Evolutionary conservation across 169 alveolate species (phyloP).

Genomic region (Plasmodium gonderi): DNA sequence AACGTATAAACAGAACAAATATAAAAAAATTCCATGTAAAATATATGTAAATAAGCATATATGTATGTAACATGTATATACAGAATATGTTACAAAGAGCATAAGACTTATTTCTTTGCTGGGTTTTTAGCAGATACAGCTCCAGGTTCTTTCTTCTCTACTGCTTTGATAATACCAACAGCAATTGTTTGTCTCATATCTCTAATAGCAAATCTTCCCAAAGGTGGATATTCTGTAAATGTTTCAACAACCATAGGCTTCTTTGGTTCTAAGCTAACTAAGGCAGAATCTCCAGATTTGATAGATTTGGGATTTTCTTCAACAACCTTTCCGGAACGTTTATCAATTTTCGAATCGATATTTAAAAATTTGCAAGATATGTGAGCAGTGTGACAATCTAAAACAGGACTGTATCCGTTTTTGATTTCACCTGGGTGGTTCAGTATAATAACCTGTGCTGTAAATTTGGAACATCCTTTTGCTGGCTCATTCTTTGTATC

Average conservation of each 20-base stretch:
- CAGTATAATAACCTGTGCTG: constrained; percentile 96
- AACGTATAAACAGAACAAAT: background rate
- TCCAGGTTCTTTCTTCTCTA: constrained; percentile 95
- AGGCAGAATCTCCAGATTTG: constrained; percentile 98
- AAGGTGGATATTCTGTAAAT: constrained; percentile 97
- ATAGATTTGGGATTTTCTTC: constrained; percentile 97
- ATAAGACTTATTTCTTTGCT: constrained; percentile 14
- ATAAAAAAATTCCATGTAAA: background rate
- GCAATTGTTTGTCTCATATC: constrained; percentile 99
- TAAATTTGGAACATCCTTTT: constrained; percentile 94
- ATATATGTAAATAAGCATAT: background rate
- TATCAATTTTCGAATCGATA: constrained; percentile 94
- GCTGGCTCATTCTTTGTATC: constrained; percentile 98
- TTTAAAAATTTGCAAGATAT: constrained; percentile 97
- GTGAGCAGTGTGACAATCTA: constrained; percentile 98
- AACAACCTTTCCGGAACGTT: constrained; percentile 96
- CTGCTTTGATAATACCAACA: constrained; percentile 98
- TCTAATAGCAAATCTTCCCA: constrained; percentile 99
- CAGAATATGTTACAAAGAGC: background rate
- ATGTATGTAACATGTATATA: background rate
- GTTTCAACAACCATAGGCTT: constrained; percentile 97
- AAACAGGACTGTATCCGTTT: constrained; percentile 98
- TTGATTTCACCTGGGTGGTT: constrained; percentile 98
- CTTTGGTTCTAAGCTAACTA: constrained; percentile 95
- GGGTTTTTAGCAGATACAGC: constrained; percentile 85